These are phyloP conservation scores for Thraustochytrium sp. DNA, from an alignment of 352 stramenopile genomes.

Conservation along the genomic window DNA sequence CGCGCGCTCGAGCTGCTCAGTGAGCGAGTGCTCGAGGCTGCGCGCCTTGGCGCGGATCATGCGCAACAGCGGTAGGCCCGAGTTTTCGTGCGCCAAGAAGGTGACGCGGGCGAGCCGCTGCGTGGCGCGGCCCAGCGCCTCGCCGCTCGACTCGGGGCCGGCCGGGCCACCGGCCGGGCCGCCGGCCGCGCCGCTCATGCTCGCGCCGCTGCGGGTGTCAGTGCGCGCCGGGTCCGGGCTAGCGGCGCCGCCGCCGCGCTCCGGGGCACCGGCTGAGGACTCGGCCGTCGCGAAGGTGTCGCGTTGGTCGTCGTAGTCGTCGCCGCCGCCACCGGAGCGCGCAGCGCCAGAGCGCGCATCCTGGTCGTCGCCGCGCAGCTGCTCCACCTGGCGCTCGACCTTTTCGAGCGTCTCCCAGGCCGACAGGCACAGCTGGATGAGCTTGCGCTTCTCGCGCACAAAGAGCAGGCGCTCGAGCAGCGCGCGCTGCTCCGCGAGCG, in stretches of 20 bases:
- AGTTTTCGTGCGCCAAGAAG: slow-evolving; percentile 28
- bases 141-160: neutral
- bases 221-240: too few species aligned
- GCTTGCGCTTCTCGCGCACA: slow-evolving; percentile 23
- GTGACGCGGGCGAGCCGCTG: slow-evolving; percentile 19
- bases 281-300: too few species aligned
- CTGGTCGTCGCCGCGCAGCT: neutral
- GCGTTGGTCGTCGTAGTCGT: too few species aligned
- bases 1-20: neutral
- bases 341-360: neutral
- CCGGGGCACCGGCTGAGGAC: too few species aligned
- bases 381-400: slow-evolving; percentile 19
- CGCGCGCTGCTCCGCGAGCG: neutral
- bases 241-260: too few species aligned
- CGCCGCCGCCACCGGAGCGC: too few species aligned
- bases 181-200: too few species aligned
- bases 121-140: slow-evolving; percentile 10
- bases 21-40: slow-evolving; percentile 38
- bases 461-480: slow-evolving; percentile 11
- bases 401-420: slow-evolving; percentile 28
- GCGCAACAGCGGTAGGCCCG: neutral
- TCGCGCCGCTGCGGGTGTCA: too few species aligned
- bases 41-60: slow-evolving; percentile 31
- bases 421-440: slow-evolving; percentile 33
- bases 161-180: too few species aligned